phyloP scores from a whole-genome alignment of 2,329 filamentous ascomycete species.

The Macroventuria anomochaeta region DNA sequence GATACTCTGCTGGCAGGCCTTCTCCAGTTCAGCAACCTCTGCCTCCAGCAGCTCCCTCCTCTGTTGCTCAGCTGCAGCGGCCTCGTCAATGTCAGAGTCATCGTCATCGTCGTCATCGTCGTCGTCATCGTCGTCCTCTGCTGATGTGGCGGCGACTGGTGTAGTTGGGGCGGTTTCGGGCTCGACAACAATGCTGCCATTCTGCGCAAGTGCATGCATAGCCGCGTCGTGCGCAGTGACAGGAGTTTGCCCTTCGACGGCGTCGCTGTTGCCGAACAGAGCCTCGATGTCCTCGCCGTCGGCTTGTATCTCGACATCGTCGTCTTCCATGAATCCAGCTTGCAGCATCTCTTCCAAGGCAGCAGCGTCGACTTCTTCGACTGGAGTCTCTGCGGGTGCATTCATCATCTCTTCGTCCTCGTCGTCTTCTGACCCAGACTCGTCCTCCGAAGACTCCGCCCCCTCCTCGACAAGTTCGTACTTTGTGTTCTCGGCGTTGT shows the following conservation, averaged over 20 bases:
- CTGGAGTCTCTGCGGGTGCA: slow-evolving; percentile 51
- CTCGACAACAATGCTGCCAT: slow-evolving; percentile 36
- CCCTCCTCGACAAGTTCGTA: slow-evolving; percentile 64
- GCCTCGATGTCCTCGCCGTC: slow-evolving; percentile 41
- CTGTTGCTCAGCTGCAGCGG: slow-evolving; percentile 56
- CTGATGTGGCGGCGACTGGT: slow-evolving; percentile 41
- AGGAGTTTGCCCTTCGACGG: slow-evolving; percentile 42
- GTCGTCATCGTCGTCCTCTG: slow-evolving; percentile 52
- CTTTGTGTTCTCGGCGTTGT: slow-evolving; percentile 59
- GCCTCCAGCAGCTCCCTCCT: slow-evolving; percentile 55
- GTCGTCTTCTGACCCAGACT: slow-evolving; percentile 46
- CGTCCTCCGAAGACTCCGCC: slow-evolving; percentile 53
- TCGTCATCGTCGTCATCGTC: slow-evolving; percentile 54
- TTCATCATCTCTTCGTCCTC: slow-evolving; percentile 53
- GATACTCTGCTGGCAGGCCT: slow-evolving; percentile 55
- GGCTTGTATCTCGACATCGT: slow-evolving; percentile 40
- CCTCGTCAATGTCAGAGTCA: slow-evolving; percentile 57
- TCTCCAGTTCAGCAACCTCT: slow-evolving; percentile 63
- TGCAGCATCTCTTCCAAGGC: slow-evolving; percentile 44
- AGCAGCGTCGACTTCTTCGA: slow-evolving; percentile 48
- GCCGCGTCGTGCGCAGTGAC: slow-evolving; percentile 47
- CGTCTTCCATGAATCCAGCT: slow-evolving; percentile 45
- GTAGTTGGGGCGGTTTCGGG: slow-evolving; percentile 43
- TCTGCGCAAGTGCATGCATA: slow-evolving; percentile 45
- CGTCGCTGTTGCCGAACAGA: slow-evolving; percentile 35